Evolutionary conservation across 2,329 filamentous ascomycete genomes (phyloP).

Genomic region (Biscogniauxia mediterranea): DNA sequence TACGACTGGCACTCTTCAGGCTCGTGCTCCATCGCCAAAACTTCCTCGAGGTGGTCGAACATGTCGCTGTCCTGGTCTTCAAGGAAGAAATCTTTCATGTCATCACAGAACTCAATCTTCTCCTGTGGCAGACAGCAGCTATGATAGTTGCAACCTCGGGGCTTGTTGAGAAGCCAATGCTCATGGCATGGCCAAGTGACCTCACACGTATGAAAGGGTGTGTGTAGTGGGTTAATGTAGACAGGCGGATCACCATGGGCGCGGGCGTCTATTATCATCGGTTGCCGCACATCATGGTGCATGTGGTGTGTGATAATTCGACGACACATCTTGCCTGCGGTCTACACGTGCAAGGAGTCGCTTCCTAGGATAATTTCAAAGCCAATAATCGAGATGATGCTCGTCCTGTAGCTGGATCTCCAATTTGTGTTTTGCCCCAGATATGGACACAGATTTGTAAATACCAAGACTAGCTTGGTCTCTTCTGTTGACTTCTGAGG

Average conservation of each 20-base stretch:
- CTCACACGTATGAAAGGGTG: slow-evolving; percentile 25
- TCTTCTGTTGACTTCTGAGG: background rate
- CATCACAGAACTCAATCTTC: slow-evolving; percentile 13
- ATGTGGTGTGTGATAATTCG: slow-evolving; percentile 23
- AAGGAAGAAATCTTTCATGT: background rate
- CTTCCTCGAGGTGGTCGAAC: background rate
- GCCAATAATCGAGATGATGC: no score
- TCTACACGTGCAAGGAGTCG: no score
- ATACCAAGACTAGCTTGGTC: slow-evolving; percentile 3
- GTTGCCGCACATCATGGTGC: slow-evolving; percentile 28
- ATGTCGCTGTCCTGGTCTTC: background rate
- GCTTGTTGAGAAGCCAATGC: slow-evolving; percentile 1
- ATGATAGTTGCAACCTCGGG: slow-evolving; percentile 21
- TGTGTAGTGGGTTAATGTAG: slow-evolving; percentile 22
- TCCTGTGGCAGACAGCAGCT: slow-evolving; percentile 20
- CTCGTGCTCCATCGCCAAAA: background rate
- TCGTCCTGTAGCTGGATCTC: background rate
- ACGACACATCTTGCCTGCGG: slow-evolving; percentile 23
- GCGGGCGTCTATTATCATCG: slow-evolving; percentile 19
- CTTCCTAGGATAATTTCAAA: no score
- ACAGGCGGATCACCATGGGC: background rate
- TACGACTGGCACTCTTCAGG: slow-evolving; percentile 23
- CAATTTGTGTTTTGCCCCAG: background rate
- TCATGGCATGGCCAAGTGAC: slow-evolving; percentile 2
- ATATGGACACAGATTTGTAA: background rate